Percentiles rank a stretch among this genome's conserved stretches.
These are phyloP conservation scores for Hyphopichia pseudoburtonii DNA, from an alignment of 1,139 yeast genomes.

Conservation along the genomic window DNA sequence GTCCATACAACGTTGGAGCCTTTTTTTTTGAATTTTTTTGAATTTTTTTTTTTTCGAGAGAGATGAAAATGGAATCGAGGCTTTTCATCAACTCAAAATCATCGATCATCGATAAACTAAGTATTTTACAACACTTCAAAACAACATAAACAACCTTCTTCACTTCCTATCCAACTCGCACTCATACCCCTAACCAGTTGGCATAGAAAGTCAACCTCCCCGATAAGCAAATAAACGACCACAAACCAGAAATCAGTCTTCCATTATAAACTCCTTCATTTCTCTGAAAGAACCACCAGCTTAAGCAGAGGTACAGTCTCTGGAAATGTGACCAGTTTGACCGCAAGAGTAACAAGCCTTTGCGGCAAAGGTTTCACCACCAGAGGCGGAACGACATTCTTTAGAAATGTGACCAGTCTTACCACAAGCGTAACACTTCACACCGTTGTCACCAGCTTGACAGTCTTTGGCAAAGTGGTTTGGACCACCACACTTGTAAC, in stretches of 20 bases:
- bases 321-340: slow-evolving; percentile 35
- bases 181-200: not conserved
- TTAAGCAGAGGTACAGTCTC: slow-evolving; percentile 27
- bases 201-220: not conserved
- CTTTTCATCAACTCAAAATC: too few species aligned
- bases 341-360: slow-evolving; percentile 52
- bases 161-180: too few species aligned
- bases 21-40: not conserved
- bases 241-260: not conserved
- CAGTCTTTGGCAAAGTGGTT: slow-evolving; percentile 93
- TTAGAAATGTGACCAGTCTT: slow-evolving; percentile 84
- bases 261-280: not conserved
- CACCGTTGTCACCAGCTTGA: slow-evolving; percentile 65
- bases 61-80: too few species aligned
- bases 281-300: too few species aligned
- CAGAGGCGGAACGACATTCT: slow-evolving; percentile 64
- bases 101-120: too few species aligned
- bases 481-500: slow-evolving; percentile 93
- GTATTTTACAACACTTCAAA: too few species aligned
- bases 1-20: too few species aligned
- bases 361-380: slow-evolving; percentile 34
- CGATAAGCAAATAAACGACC: not conserved
- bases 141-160: too few species aligned
- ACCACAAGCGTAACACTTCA: slow-evolving; percentile 92
- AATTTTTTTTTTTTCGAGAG: not conserved